phyloP scores from a whole-genome alignment of 805 yeast genomes.

The Kodamaea leandrae region DNA sequence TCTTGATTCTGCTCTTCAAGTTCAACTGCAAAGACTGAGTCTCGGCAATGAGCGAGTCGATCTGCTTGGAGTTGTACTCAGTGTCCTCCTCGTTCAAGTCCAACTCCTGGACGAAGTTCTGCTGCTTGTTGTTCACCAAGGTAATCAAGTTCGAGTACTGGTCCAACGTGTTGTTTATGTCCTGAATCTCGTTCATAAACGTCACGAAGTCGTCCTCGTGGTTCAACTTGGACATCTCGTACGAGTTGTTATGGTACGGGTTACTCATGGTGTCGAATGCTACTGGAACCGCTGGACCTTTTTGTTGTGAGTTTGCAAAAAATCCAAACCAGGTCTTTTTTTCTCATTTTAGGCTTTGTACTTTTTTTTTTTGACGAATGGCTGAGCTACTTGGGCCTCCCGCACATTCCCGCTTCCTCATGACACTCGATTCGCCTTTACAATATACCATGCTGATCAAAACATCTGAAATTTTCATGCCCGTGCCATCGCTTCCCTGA shows the following conservation, averaged over 20 bases:
- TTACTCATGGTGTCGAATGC: conserved; percentile 28
- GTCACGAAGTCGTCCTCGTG: conserved; percentile 43
- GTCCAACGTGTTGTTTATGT: conserved; percentile 42
- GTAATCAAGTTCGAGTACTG: conserved; percentile 39
- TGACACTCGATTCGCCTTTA: too few species aligned
- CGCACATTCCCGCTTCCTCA: too few species aligned
- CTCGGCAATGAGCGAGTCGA: conserved; percentile 74
- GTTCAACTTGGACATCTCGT: conserved; percentile 29
- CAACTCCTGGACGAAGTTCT: conserved; percentile 40
- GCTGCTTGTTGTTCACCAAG: conserved; percentile 40
- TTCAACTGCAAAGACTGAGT: conserved; percentile 73
- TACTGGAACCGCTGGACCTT: conserved; percentile 3
- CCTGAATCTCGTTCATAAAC: conserved; percentile 45
- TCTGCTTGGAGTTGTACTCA: conserved; percentile 64
- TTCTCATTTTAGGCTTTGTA: background rate
- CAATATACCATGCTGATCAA: too few species aligned
- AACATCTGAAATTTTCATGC: too few species aligned
- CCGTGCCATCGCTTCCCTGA: too few species aligned
- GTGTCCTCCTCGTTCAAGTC: conserved; percentile 46
- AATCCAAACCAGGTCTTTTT: background rate
- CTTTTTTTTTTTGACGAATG: background rate
- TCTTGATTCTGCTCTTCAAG: conserved; percentile 73
- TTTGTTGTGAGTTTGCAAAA: conserved; percentile 5
- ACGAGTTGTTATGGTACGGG: conserved; percentile 29
- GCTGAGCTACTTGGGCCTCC: too few species aligned